Conservation (phyloP, 345 rosid species). For the Dimocarpus longan region DNA sequence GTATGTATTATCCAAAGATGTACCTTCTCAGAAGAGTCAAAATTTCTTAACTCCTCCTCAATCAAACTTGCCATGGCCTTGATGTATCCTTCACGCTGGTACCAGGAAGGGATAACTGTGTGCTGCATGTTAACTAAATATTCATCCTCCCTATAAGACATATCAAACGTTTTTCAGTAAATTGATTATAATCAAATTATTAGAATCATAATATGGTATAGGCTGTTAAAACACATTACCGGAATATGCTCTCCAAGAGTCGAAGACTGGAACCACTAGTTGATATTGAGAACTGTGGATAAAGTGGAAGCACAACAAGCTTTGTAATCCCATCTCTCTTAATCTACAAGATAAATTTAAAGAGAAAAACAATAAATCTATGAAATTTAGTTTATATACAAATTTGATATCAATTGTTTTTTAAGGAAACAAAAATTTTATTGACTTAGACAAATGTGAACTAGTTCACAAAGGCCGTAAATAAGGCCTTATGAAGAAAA, state of each 20-base stretch:
- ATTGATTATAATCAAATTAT: constrained; percentile 11
- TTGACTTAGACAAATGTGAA: background rate
- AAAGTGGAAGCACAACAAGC: constrained; percentile 97
- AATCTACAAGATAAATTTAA: constrained; percentile 49
- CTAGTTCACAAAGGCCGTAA: background rate
- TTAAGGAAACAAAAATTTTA: background rate
- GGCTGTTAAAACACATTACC: constrained; percentile 45
- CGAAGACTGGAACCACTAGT: constrained; percentile 99
- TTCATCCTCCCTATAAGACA: constrained; percentile 80
- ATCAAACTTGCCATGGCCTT: constrained; percentile 85
- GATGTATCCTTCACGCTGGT: constrained; percentile 97
- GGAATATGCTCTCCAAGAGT: constrained; percentile 88
- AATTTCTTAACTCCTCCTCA: constrained; percentile 68
- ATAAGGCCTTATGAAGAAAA: background rate
- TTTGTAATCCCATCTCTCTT: constrained; percentile 85
- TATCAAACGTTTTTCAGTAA: constrained; percentile 29
- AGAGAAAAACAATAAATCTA: constrained; percentile 10
- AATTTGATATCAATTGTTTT: background rate
- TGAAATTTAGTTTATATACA: no score
- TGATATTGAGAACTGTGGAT: constrained; percentile 98
- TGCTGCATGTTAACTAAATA: constrained; percentile 99
- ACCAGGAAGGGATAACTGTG: constrained; percentile 99
- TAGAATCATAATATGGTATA: background rate
- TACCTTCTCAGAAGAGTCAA: constrained; percentile 78
- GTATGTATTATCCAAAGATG: background rate